These are phyloP conservation scores for Ramularia collo-cygni DNA, from an alignment of 2,329 filamentous ascomycete genomes.

Conservation along the genomic window DNA sequence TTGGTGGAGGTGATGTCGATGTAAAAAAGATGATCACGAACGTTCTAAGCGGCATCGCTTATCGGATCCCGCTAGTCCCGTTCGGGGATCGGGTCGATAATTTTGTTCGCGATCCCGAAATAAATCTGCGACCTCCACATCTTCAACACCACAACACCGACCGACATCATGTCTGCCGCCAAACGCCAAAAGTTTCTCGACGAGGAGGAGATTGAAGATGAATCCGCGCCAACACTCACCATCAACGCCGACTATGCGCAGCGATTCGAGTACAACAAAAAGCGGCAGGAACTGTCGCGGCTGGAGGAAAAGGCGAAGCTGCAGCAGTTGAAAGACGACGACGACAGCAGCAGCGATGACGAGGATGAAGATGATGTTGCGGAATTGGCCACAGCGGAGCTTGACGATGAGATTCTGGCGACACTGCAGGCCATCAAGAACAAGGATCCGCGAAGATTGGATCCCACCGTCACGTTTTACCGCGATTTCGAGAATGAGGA, in stretches of 20 bases:
- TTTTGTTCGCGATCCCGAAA: too few relatives aligned
- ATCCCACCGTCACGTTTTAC: slow-evolving; percentile 74
- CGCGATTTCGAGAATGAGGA: slow-evolving; percentile 52
- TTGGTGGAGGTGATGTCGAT: background rate
- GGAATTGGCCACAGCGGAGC: slow-evolving; percentile 73
- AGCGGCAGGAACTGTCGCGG: slow-evolving; percentile 75
- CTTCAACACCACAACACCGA: too few relatives aligned
- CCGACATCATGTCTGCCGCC: slow-evolving; percentile 12
- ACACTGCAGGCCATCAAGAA: slow-evolving; percentile 80
- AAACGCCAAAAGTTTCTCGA: slow-evolving; percentile 31
- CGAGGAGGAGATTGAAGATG: slow-evolving; percentile 19
- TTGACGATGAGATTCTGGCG: slow-evolving; percentile 81
- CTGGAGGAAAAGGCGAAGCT: slow-evolving; percentile 66
- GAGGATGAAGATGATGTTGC: slow-evolving; percentile 88
- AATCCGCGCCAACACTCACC: slow-evolving; percentile 46
- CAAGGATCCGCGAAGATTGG: slow-evolving; percentile 89
- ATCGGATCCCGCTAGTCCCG: too few relatives aligned
- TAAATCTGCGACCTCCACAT: too few relatives aligned
- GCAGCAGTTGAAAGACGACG: slow-evolving; percentile 27
- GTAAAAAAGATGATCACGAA: too few relatives aligned
- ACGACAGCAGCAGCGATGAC: slow-evolving; percentile 51
- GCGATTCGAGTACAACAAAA: slow-evolving; percentile 95
- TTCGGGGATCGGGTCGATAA: too few relatives aligned
- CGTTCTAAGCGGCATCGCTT: too few relatives aligned
- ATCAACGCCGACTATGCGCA: slow-evolving; percentile 87